Evolutionary conservation across 768 basidiomycete species (phyloP).

Genomic region (Collybia mongolica): DNA sequence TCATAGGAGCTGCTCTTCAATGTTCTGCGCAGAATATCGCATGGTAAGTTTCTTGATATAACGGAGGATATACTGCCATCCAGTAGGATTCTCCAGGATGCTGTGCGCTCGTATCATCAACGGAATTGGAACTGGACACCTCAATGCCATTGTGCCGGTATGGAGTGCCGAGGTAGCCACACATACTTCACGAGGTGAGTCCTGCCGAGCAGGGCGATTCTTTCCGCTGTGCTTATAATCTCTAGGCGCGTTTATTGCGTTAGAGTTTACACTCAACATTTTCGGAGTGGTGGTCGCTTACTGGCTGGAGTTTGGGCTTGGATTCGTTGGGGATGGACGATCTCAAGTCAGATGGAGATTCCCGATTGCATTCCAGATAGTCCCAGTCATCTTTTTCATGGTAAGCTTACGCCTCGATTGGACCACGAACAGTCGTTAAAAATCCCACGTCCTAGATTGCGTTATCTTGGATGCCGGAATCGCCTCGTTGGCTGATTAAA

Average conservation of each 20-base stretch:
- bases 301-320: conserved; percentile 44
- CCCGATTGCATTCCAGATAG: conserved; percentile 44
- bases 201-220: background rate
- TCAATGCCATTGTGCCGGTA: conserved; percentile 44
- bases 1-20: conserved; percentile 39
- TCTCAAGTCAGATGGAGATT: conserved; percentile 38
- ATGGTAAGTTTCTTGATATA: conserved; percentile 25
- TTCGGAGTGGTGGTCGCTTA: conserved; percentile 45
- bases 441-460: conserved; percentile 9
- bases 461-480: conserved; percentile 40
- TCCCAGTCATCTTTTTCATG: conserved; percentile 39
- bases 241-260: conserved; percentile 40
- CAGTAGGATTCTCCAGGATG: conserved; percentile 30
- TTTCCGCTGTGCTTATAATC: background rate
- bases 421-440: background rate
- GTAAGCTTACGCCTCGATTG: conserved; percentile 12
- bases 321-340: conserved; percentile 40
- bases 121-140: conserved; percentile 41
- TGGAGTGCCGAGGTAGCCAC: conserved; percentile 45
- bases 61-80: background rate
- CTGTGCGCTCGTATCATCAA: conserved; percentile 42
- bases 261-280: conserved; percentile 40
- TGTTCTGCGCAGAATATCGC: conserved; percentile 40
- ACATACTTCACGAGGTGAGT: conserved; percentile 36
- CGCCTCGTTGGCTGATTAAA: conserved; percentile 36